Evolutionary conservation across 2,329 filamentous ascomycete genomes (phyloP).

Genomic region (Aspergillus arachidicola): DNA sequence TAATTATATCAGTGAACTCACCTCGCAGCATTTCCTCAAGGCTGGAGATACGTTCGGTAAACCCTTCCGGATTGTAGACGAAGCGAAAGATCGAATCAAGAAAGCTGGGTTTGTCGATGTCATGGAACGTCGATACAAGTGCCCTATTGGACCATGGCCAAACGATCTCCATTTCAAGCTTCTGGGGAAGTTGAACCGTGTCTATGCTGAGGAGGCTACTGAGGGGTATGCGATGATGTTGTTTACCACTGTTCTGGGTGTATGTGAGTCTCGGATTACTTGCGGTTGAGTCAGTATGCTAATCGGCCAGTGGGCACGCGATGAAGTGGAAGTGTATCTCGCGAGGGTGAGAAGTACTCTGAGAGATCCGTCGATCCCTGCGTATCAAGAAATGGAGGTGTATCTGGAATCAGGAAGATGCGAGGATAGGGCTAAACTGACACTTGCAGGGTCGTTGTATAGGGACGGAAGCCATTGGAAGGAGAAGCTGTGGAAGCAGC

Average conservation of each 20-base stretch:
- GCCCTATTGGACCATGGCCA: not conserved
- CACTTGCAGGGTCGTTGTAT: not conserved
- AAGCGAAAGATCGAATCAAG: constrained; percentile 16
- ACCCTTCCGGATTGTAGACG: constrained; percentile 31
- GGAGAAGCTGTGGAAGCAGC: not conserved
- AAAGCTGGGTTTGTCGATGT: constrained; percentile 29
- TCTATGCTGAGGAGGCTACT: not conserved
- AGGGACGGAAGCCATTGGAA: not conserved
- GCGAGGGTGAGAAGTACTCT: constrained; percentile 3
- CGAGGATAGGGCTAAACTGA: not conserved
- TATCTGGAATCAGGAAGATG: not conserved
- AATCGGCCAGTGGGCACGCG: not conserved
- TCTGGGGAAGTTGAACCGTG: not conserved
- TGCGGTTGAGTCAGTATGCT: not conserved
- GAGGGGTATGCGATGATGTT: constrained; percentile 4
- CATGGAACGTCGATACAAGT: constrained; percentile 9
- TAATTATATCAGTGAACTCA: too few relatives aligned
- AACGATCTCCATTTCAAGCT: not conserved
- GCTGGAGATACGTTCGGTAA: constrained; percentile 21
- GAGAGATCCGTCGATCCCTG: constrained; percentile 4
- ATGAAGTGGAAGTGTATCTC: constrained; percentile 10
- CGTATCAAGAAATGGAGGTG: constrained; percentile 14
- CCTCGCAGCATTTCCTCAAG: constrained; percentile 10
- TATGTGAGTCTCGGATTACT: not conserved
- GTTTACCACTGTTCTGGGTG: not conserved